Base-by-base conservation (phyloP, 257 asterid genomes). In the Nicotiana obtusifolia region DNA sequence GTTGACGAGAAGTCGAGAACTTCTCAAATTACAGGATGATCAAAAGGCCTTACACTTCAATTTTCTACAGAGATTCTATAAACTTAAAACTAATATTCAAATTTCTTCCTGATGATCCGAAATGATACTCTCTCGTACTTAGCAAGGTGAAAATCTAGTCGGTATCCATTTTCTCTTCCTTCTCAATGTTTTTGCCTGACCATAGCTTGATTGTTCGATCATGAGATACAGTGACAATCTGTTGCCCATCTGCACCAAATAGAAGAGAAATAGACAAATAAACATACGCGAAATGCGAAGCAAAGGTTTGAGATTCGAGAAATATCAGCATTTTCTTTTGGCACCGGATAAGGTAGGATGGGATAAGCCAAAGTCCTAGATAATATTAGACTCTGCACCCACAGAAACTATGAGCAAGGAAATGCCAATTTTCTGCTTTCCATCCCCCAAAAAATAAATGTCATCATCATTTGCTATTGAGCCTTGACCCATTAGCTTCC, bases 161-260 rank as follows among this genome's bases (percentile, higher is more conserved):
- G 10, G 92, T 83, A 44, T 94, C 97, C 98, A 92, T 95, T 44
- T 75, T 85, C 84, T 86, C 89, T 37, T 91, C 98, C 86, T 88
- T 91, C 84, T 88, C 97, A 5, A 83, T 79, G 76, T 87, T 90
- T 79, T 89, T 91, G 83, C 84, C 87, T 17, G 98, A 86, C 98
- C 98, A 95, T 22, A 91, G 85, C 88, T 95, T 95, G 85, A 95
- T 95, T 14, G 98, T 90, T 14, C 98, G 95, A 86, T 95, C 99
- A 56, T 95, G 96, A 52, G 98, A 95, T 78, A 95, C 98, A 4
- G 99, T 92, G 17, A 89, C 91, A 71, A 95, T 79, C 83, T 62
- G 81, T 64, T 90, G 98, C 35, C 99, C 98, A 90, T 94, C 99
- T 95, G 88, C 82, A 77, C 61, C 60, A 54, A 68, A 68, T 52